Evolutionary conservation across 129 eudicot genomes (phyloP), one percentile per base, ranked within the genome.

Genomic region (Gnaphalium uliginosum): DNA sequence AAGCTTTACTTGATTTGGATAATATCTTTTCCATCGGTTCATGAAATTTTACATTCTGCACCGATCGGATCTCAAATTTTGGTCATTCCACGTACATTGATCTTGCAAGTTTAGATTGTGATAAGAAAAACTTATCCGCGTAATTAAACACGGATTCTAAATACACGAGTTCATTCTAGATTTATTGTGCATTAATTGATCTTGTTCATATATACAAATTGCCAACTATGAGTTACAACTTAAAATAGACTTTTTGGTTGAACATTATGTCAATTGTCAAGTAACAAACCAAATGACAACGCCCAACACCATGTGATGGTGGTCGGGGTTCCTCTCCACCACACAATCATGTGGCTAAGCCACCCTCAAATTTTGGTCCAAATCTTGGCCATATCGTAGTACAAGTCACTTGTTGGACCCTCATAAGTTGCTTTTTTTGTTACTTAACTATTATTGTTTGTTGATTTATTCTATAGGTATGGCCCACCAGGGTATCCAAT

Each of bases 331-430:
- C 32, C 61, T 83, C 83, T 81, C 50, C 22, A 61, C 89, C 89
- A 77, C 87, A 67, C 61, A 75, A 77, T 73, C 37, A 64, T 80
- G 92, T 88, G 92, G 92, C 62, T 37, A 18, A 59, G 57, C 67
- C 32, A 68, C 25, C 11, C 23, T 53, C 83, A 39, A 83, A 53
- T 8, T 25, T 64, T 33, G 73, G 41, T 70, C 41, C 24, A 74
- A 61, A 75, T 69, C 76, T 68, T 75, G 81, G 84, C 83, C 70
- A 74, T 69, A 29, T 80, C 74, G 59, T 56, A 26, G 71, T 58
- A 68, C 84, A 66, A 21, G 74, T 73, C 75, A 66, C 13, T 63
- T 33, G 84, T 62, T 37, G 84, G 76, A 1, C 75, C 76, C 76
- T 2, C 5, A 9, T 51, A 21, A 4, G 26, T 72, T 43, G 77